phyloP scores from a whole-genome alignment of 2,329 filamentous ascomycete genomes.

The Alternaria brassicae region DNA sequence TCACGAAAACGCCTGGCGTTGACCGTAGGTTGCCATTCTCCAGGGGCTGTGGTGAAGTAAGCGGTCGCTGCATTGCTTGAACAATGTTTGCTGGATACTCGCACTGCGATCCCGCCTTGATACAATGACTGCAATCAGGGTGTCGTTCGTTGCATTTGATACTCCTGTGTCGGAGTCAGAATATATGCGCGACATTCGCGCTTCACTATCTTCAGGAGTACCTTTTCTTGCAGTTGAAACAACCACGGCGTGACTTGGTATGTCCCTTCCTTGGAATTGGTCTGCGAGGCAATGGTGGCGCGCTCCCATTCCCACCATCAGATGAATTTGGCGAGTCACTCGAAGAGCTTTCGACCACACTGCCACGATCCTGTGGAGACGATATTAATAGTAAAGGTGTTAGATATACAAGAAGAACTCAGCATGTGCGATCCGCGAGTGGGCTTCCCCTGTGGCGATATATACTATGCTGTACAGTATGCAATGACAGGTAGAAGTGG shows the following conservation, averaged over 20 bases:
- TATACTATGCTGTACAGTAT: conserved; percentile 31
- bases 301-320: conserved; percentile 26
- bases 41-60: conserved; percentile 32
- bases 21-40: conserved; percentile 40
- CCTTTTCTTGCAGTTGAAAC: conserved; percentile 67
- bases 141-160: conserved; percentile 75
- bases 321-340: conserved; percentile 42
- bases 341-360: conserved; percentile 36
- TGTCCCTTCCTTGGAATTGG: conserved; percentile 63
- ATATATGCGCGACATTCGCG: not conserved
- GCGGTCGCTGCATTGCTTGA: conserved; percentile 34
- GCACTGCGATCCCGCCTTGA: conserved; percentile 68
- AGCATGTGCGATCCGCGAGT: conserved; percentile 25
- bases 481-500: conserved; percentile 21
- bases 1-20: conserved; percentile 44
- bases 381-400: conserved; percentile 26
- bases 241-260: conserved; percentile 70
- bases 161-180: conserved; percentile 54
- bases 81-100: conserved; percentile 63
- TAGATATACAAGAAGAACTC: conserved; percentile 21
- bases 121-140: conserved; percentile 69
- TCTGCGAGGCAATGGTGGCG: conserved; percentile 41
- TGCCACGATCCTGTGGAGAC: conserved; percentile 28
- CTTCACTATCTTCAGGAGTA: not conserved
- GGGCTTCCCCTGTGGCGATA: conserved; percentile 34